Evolutionary conservation across 192 early-diverging fungal species (phyloP), one percentile per base, ranked within the genome.

Genomic region (Coemansia sp.): DNA sequence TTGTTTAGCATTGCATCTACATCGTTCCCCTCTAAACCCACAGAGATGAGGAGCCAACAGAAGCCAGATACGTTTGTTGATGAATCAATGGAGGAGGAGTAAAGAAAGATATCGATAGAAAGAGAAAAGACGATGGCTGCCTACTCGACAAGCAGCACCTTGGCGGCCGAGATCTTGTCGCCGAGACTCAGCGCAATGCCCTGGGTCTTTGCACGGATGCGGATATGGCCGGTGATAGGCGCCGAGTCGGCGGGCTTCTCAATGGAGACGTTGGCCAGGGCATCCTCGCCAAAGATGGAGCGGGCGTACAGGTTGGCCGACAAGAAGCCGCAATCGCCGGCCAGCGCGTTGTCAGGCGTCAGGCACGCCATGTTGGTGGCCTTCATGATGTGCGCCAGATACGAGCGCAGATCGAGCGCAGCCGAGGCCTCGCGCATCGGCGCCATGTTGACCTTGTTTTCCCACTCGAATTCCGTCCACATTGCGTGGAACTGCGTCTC

Each of bases 381-480:
- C 75, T 91, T 90, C 88, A 98, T 93, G 54, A 99, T 94, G 71
- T 98, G 96, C 43, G 91, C 77, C 12, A 99, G 83, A 73, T 97
- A 99, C 43, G 84, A 84, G 72, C 91, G 87, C 46, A 99, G 81
- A 73, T 98, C 92, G 54, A 91, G 92, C 32, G 64, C 68, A 58
- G 70, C 79, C n/a, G 79, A 63, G 0, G 79, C 74, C 45, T 88
- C 90, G 67, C 94, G 91, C 55, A 91, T 95, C 7, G 97, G 98
- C 68, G 94, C 93, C 68, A 97, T 96, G 61, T 94, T 94, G 65
- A 99, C 95, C 87, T 98, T 98, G 86, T 99, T 99, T 79, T 99
- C 97, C 97, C 97, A 99, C 77, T 99, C 97, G 85, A 99, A 99
- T 83, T 99, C 97, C 55, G 89, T 93, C 97, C 97, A 99, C 95